These are phyloP conservation scores for Trichoderma atroviride DNA, from an alignment of 2,329 filamentous ascomycete species.

Conservation along the genomic window DNA sequence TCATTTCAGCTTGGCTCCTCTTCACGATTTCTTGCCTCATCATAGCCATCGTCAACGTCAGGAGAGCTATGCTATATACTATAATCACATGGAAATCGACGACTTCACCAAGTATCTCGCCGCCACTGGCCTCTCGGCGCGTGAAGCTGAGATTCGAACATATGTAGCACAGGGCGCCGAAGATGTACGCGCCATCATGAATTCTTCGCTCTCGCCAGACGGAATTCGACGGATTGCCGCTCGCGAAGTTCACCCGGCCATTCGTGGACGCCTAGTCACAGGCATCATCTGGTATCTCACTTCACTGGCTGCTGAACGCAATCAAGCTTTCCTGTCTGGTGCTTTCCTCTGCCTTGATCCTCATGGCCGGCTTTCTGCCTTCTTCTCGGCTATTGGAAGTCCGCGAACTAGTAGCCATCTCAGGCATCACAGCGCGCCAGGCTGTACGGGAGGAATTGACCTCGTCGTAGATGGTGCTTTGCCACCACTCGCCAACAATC, in stretches of 20 bases:
- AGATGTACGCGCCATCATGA: slow-evolving; percentile 4
- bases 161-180: slow-evolving; percentile 4
- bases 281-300: slow-evolving; percentile 9
- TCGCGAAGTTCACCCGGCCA: not conserved
- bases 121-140: not conserved
- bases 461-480: not conserved
- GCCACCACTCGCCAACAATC: not conserved
- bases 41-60: not conserved
- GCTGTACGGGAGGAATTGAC: not conserved
- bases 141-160: not conserved
- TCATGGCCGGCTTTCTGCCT: not conserved
- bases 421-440: slow-evolving; percentile 1
- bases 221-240: not conserved
- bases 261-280: not conserved
- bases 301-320: not conserved
- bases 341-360: slow-evolving; percentile 8
- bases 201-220: not conserved
- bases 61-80: not conserved
- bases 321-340: not conserved
- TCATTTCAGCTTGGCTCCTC: not conserved
- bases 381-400: not conserved
- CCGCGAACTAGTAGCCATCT: slow-evolving; percentile 4
- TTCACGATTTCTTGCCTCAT: not conserved
- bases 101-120: not conserved
- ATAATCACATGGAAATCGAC: not conserved